phyloP scores from a whole-genome alignment of 1,139 yeast genomes.

The Pichia sp. region DNA sequence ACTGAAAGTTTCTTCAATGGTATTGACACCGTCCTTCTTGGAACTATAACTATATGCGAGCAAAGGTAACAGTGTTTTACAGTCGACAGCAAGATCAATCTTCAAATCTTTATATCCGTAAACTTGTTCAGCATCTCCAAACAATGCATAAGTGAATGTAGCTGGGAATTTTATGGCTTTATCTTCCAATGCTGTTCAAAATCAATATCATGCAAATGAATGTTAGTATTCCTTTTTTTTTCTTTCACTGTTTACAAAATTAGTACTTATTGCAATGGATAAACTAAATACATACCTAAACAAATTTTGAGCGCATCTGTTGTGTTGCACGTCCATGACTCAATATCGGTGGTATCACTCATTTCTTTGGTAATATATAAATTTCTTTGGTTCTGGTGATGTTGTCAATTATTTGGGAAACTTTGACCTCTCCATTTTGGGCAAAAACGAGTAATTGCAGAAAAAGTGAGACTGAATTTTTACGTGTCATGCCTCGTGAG shows the following conservation, averaged over 20 bases:
- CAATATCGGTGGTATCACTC: constrained; percentile 30
- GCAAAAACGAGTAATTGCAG: too few species aligned
- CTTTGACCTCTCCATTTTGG: too few species aligned
- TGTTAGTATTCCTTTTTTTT: too few species aligned
- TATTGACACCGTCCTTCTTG: constrained; percentile 41
- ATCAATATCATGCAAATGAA: too few species aligned
- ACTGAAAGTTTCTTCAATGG: constrained; percentile 43
- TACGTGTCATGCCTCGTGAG: too few species aligned
- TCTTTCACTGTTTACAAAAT: too few species aligned
- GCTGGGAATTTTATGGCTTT: constrained; percentile 56
- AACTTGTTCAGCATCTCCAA: constrained; percentile 84
- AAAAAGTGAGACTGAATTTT: too few species aligned
- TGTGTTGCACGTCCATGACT: constrained; percentile 61
- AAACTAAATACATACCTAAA: constrained; percentile 21
- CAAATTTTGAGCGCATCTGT: constrained; percentile 54
- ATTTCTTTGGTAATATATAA: too few species aligned
- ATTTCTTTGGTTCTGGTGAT: too few species aligned
- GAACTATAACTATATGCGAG: constrained; percentile 48
- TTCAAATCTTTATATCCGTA: constrained; percentile 73
- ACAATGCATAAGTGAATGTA: constrained; percentile 81
- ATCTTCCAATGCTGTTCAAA: background rate
- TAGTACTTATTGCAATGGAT: too few species aligned
- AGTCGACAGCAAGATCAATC: constrained; percentile 49
- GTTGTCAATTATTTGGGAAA: too few species aligned
- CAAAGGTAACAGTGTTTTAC: constrained; percentile 44